A percentile compares a stretch with the other conserved stretches of the same genome.
Evolutionary conservation across 495 filamentous ascomycete genomes (phyloP).

Genomic region (Letharia columbiana): DNA sequence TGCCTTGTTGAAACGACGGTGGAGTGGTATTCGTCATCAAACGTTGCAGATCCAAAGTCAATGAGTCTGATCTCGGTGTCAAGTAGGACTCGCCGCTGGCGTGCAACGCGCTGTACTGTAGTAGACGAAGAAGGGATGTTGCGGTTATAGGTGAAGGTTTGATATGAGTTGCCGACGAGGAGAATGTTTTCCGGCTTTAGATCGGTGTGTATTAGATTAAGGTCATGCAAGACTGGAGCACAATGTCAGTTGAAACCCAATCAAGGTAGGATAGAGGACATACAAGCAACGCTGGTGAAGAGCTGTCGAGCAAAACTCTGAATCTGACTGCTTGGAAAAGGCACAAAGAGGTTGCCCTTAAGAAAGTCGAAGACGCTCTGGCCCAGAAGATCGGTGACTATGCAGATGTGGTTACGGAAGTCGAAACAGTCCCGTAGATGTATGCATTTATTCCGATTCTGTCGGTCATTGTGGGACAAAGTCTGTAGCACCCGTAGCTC

Average conservation of each 20-base stretch:
- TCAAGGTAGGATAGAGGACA: conserved; percentile 33
- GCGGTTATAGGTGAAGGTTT: conserved; percentile 95
- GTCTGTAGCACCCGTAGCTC: conserved; percentile 90
- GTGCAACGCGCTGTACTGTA: conserved; percentile 64
- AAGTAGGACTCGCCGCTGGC: conserved; percentile 77
- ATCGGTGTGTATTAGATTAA: conserved; percentile 97
- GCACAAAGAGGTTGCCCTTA: conserved; percentile 87
- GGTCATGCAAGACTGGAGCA: conserved; percentile 76
- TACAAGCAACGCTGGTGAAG: conserved; percentile 97
- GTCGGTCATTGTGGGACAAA: conserved; percentile 76
- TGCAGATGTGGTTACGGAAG: conserved; percentile 95
- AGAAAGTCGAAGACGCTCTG: conserved; percentile 98
- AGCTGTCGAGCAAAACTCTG: conserved; percentile 93
- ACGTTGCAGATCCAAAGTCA: conserved; percentile 96
- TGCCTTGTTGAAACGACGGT: conserved; percentile 94
- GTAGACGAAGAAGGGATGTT: conserved; percentile 86
- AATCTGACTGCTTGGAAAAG: conserved; percentile 98
- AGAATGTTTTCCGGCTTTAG: conserved; percentile 98
- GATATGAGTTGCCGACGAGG: conserved; percentile 78
- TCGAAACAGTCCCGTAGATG: conserved; percentile 97
- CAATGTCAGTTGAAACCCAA: conserved; percentile 27
- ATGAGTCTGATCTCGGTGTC: conserved; percentile 96
- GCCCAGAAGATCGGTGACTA: conserved; percentile 91
- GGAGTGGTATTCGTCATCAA: conserved; percentile 97
- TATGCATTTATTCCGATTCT: conserved; percentile 94